Conservation (phyloP, 2,329 filamentous ascomycete genomes). For the Aspergillus spinulosporus region DNA sequence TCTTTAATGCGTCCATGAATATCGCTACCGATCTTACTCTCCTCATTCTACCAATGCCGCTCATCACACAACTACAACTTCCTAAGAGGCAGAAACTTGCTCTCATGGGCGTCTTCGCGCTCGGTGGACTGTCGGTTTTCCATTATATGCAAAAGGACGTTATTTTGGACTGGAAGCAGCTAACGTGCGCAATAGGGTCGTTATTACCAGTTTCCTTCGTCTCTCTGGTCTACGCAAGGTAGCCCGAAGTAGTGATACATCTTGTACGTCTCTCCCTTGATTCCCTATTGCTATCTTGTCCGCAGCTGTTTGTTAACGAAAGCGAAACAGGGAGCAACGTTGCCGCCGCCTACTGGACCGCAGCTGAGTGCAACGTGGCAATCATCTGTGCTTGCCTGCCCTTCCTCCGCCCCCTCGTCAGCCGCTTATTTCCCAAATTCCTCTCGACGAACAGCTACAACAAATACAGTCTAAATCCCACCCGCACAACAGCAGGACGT, state of each 20-base stretch:
- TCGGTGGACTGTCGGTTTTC: slow-evolving; percentile 41
- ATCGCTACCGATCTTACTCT: slow-evolving; percentile 47
- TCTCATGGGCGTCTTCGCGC: slow-evolving; percentile 44
- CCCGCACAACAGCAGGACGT: slow-evolving; percentile 16
- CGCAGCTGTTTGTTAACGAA: neutral
- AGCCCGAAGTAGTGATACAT: slow-evolving; percentile 30
- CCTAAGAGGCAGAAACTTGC: slow-evolving; percentile 44
- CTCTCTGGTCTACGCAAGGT: slow-evolving; percentile 30
- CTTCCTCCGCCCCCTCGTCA: slow-evolving; percentile 41
- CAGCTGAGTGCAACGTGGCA: slow-evolving; percentile 45
- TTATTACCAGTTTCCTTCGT: slow-evolving; percentile 35
- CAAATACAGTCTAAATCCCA: slow-evolving; percentile 24
- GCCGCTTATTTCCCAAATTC: slow-evolving; percentile 40
- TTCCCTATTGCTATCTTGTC: neutral
- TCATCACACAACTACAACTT: slow-evolving; percentile 42
- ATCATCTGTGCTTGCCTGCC: slow-evolving; percentile 46
- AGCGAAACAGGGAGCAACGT: slow-evolving; percentile 28
- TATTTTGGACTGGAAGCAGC: neutral
- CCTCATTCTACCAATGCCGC: slow-evolving; percentile 45
- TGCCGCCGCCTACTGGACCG: slow-evolving; percentile 47
- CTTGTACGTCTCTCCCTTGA: slow-evolving; percentile 22
- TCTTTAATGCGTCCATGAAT: slow-evolving; percentile 45
- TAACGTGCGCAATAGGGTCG: slow-evolving; percentile 23
- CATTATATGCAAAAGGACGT: neutral
- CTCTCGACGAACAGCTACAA: slow-evolving; percentile 32